Evolutionary conservation across 73 alveolate genomes (phyloP).

Genomic region (Diophrys sp.): DNA sequence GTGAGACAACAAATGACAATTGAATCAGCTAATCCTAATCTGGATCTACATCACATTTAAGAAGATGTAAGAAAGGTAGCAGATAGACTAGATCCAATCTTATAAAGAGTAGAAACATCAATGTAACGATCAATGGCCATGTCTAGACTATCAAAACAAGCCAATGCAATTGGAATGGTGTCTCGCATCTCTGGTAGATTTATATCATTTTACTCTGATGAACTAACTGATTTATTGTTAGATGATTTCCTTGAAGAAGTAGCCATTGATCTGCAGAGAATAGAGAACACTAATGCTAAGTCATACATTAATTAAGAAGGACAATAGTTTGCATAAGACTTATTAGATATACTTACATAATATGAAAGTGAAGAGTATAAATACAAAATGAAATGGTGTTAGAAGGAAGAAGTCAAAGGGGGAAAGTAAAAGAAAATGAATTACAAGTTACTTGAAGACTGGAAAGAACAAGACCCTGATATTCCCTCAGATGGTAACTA

Average conservation of each 20-base stretch:
- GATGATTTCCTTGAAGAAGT: constrained; percentile 62
- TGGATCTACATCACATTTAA: constrained; percentile 28
- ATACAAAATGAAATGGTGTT: constrained; percentile 14
- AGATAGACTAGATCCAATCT: constrained; percentile 46
- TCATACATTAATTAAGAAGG: constrained; percentile 16
- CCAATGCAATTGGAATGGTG: constrained; percentile 56
- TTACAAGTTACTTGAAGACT: not conserved
- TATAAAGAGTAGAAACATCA: constrained; percentile 38
- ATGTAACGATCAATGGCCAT: constrained; percentile 13
- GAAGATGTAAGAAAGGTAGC: constrained; percentile 22
- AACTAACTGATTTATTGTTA: constrained; percentile 47
- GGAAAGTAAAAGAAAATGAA: not conserved
- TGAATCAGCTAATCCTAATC: constrained; percentile 31
- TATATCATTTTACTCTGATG: constrained; percentile 60
- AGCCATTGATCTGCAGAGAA: constrained; percentile 42
- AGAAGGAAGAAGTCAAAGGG: not conserved
- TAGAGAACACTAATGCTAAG: constrained; percentile 25
- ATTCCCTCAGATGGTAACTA: not conserved
- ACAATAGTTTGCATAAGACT: constrained; percentile 27
- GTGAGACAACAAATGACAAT: not conserved
- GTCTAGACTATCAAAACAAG: constrained; percentile 9
- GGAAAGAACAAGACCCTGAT: not conserved
- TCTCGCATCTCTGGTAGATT: constrained; percentile 61
- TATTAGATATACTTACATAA: constrained; percentile 14
- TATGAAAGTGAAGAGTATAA: constrained; percentile 29